These are phyloP conservation scores for Hypoxylon sp. DNA, from an alignment of 2,329 filamentous ascomycete species.

Conservation along the genomic window DNA sequence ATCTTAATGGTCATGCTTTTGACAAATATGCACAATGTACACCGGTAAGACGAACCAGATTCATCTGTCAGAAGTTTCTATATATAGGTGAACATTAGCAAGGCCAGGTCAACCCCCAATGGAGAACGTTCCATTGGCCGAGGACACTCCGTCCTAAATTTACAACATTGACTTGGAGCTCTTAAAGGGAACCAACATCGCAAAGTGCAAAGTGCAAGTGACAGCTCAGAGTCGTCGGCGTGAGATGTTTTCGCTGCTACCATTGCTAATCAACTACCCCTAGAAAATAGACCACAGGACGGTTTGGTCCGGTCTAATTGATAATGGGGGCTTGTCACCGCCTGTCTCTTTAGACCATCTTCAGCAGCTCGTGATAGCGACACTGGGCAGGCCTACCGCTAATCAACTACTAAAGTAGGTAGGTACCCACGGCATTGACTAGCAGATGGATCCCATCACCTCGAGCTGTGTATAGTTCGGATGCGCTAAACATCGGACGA, in stretches of 20 bases:
- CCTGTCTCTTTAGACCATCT: neutral
- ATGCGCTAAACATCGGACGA: neutral
- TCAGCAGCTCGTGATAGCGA: slow-evolving; percentile 10
- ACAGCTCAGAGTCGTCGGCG: neutral
- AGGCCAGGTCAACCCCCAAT: neutral
- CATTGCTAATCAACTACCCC: neutral
- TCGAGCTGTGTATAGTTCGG: slow-evolving; percentile 2
- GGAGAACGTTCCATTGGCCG: slow-evolving; percentile 18
- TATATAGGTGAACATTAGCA: slow-evolving; percentile 17
- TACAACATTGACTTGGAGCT: neutral
- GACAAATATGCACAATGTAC: neutral
- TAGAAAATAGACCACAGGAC: neutral
- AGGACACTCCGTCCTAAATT: slow-evolving; percentile 8
- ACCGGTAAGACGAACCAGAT: slow-evolving; percentile 6
- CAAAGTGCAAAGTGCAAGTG: neutral
- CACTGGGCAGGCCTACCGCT: slow-evolving; percentile 14
- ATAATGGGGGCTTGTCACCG: slow-evolving; percentile 3
- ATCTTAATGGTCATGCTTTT: neutral
- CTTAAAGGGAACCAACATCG: slow-evolving; percentile 2
- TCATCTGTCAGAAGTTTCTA: slow-evolving; percentile 18
- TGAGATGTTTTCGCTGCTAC: neutral
- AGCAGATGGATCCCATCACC: neutral
- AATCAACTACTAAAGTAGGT: slow-evolving; percentile 24
- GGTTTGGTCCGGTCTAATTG: slow-evolving; percentile 7
- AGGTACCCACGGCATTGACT: slow-evolving; percentile 3